A percentile compares a stretch with the other conserved stretches of the same genome.
Evolutionary conservation across 768 basidiomycete species (phyloP).

Genomic region (Xerocomellus dryophilus): DNA sequence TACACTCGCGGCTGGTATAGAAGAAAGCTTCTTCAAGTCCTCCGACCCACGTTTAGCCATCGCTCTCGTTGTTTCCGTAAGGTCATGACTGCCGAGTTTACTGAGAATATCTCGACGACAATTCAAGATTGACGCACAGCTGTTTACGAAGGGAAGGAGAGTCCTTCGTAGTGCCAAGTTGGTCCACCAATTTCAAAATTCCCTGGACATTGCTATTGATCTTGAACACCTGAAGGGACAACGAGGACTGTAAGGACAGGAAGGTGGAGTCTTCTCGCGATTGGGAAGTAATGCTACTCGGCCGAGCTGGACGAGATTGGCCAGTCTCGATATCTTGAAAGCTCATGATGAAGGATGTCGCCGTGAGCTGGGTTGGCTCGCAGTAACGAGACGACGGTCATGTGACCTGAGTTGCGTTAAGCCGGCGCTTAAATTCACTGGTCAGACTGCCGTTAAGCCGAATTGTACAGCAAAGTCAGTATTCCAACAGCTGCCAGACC

Average conservation of each 20-base stretch:
- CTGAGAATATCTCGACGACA: conserved; percentile 2
- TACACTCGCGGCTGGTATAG: conserved; percentile 61
- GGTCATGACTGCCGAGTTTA: conserved; percentile 66
- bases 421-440: too few species aligned
- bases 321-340: conserved; percentile 52
- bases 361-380: background rate
- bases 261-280: conserved; percentile 71
- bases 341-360: conserved; percentile 36
- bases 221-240: conserved; percentile 96
- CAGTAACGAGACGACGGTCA: conserved; percentile 1
- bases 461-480: too few species aligned
- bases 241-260: conserved; percentile 67
- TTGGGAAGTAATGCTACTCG: conserved; percentile 32
- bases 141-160: conserved; percentile 76
- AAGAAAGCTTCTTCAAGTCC: conserved; percentile 85
- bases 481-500: too few species aligned
- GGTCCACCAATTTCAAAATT: conserved; percentile 93
- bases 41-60: conserved; percentile 94
- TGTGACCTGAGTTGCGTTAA: conserved; percentile 6
- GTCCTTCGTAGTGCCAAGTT: conserved; percentile 83
- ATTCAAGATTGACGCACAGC: conserved; percentile 53
- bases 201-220: conserved; percentile 97
- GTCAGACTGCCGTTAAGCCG: too few species aligned
- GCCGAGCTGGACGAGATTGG: conserved; percentile 29
- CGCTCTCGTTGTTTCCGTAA: conserved; percentile 90